Evolutionary conservation across 495 filamentous ascomycete genomes (phyloP).

Genomic region (Hapsidospora chrysogenum): DNA sequence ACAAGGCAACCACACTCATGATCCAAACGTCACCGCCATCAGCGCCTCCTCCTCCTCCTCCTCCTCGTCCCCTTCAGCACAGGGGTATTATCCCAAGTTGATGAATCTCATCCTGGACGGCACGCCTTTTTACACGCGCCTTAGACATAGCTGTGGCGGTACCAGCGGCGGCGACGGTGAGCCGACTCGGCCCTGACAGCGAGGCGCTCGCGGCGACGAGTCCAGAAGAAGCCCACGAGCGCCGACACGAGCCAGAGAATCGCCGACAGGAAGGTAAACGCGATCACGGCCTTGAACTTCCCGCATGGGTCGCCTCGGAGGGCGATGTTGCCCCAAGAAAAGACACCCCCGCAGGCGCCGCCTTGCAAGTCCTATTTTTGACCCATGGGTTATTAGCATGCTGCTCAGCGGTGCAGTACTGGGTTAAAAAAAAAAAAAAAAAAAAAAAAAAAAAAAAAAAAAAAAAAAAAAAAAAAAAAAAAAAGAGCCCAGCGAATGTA

Average conservation of each 20-base stretch:
- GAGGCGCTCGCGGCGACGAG: conserved; percentile 18
- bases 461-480: too few relatives aligned
- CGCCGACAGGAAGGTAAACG: conserved; percentile 51
- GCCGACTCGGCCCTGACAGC: conserved; percentile 7
- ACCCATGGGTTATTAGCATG: too few relatives aligned
- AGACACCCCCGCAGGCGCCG: conserved; percentile 47
- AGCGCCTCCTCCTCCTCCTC: too few relatives aligned
- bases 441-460: not conserved
- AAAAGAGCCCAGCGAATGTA: too few relatives aligned
- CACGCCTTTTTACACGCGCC: too few relatives aligned
- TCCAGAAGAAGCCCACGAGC: conserved; percentile 32
- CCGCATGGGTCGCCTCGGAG: conserved; percentile 49
- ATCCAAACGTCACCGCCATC: too few relatives aligned
- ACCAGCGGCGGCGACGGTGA: conserved; percentile 20
- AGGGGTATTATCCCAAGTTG: too few relatives aligned
- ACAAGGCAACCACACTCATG: too few relatives aligned
- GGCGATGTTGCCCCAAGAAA: conserved; percentile 84
- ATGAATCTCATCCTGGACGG: too few relatives aligned
- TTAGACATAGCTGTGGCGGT: conserved; percentile 24
- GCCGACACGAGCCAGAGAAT: conserved; percentile 47
- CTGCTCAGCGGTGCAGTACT: conserved; percentile 4
- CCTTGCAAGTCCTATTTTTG: conserved; percentile 16
- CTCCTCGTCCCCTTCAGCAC: too few relatives aligned
- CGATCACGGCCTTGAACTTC: conserved; percentile 49
- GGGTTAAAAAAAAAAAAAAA: not conserved